Evolutionary conservation across 2,329 filamentous ascomycete genomes (phyloP).

Genomic region (Beauveria rudraprayagi): DNA sequence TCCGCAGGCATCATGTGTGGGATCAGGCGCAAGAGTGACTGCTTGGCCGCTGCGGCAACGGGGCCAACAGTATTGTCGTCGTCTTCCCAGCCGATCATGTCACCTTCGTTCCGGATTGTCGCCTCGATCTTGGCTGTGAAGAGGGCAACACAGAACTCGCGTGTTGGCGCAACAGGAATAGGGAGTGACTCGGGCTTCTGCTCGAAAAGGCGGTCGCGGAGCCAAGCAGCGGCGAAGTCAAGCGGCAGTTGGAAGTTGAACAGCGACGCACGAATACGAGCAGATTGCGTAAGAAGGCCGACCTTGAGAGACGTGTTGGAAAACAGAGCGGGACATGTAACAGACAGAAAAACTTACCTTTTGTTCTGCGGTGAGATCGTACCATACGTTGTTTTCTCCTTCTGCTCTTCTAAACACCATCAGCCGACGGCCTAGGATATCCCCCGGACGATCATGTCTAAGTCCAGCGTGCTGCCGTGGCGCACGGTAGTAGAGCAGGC

Average conservation of each 20-base stretch:
- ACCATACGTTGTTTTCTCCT: too few relatives aligned
- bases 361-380: too few relatives aligned
- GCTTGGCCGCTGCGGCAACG: conserved; percentile 16
- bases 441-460: too few relatives aligned
- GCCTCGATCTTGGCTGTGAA: conserved; percentile 22
- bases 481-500: too few relatives aligned
- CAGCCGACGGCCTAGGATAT: too few relatives aligned
- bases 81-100: conserved; percentile 19
- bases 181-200: conserved; percentile 16
- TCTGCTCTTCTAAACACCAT: too few relatives aligned
- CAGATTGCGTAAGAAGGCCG: conserved; percentile 14
- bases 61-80: conserved; percentile 14
- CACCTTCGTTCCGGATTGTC: conserved; percentile 17
- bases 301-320: too few relatives aligned
- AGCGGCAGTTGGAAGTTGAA: conserved; percentile 15
- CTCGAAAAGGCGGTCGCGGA: conserved; percentile 19
- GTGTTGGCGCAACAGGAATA: conserved; percentile 20
- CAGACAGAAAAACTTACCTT: too few relatives aligned
- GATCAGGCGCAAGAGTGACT: conserved; percentile 21
- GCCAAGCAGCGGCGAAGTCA: conserved; percentile 15
- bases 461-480: too few relatives aligned
- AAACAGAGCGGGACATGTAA: too few relatives aligned
- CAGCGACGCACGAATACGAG: conserved; percentile 15
- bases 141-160: conserved; percentile 21
- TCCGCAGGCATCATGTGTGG: conserved; percentile 16